Percentiles rank a stretch among this genome's conserved stretches.
These are phyloP conservation scores for Aspergillus bertholletiae DNA, from an alignment of 495 filamentous ascomycete genomes.

Conservation along the genomic window DNA sequence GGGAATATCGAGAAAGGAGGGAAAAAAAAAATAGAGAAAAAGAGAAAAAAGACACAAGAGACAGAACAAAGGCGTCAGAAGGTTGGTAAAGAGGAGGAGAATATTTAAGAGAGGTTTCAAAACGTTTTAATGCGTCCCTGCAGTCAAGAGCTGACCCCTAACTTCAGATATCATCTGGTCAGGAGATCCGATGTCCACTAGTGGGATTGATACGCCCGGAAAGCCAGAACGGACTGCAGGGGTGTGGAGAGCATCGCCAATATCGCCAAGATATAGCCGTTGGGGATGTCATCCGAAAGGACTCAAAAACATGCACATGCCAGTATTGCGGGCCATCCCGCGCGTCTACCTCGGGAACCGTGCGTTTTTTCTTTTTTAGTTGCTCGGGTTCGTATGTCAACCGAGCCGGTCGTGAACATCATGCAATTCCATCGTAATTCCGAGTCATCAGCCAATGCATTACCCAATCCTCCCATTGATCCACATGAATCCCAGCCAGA, in stretches of 20 bases:
- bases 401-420: conserved; percentile 25
- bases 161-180: neutral
- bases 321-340: neutral
- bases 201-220: neutral
- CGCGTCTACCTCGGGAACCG: neutral
- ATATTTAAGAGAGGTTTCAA: neutral
- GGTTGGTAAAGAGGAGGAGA: too few relatives aligned
- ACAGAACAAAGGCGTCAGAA: neutral
- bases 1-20: neutral
- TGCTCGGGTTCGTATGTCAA: conserved; percentile 6
- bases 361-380: neutral
- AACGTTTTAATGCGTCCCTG: neutral
- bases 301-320: neutral
- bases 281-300: neutral
- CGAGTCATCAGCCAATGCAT: conserved; percentile 31
- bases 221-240: neutral
- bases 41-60: neutral
- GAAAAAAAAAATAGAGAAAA: conserved; percentile 3
- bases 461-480: conserved; percentile 7
- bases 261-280: conserved; percentile 4
- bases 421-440: conserved; percentile 28
- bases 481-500: conserved; percentile 17
- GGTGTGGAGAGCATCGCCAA: conserved; percentile 1
- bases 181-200: neutral
- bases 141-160: neutral